Evolutionary conservation across 164 flowering plant genomes (phyloP), one percentile per base, ranked within the genome.

Genomic region (Vitis rupestris): DNA sequence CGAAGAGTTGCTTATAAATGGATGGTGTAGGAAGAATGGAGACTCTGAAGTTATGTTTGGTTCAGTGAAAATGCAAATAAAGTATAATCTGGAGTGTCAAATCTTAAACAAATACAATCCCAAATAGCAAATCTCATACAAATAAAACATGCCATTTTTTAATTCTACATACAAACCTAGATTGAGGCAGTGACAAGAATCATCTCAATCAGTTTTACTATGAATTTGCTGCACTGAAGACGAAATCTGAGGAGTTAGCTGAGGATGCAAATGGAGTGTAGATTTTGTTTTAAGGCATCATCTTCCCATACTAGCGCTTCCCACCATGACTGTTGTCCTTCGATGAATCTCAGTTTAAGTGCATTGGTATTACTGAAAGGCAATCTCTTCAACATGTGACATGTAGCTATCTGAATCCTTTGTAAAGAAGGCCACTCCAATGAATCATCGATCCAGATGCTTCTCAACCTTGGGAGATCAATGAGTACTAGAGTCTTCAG

Each of bases 261-360:
- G 49, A 61, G 27, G 8, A 12, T 61, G 50, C 64, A 30, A 27
- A 61, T 1, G 0, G 31, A 30, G 1, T 1, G 11, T 30, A 61
- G 31, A 4, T 47, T 61, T 23, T 60, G 48, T 13, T 31, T 15
- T 0, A 58, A 23, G 17, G 16, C 69, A 10, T 37, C 53, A 8
- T 65, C 49, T 15, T 57, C 23, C 69, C 64, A 65, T 12, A 4
- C 3, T 52, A 74, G 14, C 5, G 66, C 47, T 17, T 17, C 29
- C 78, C 78, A 75, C 78, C 78, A 75, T 16, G 31, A 15, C 55
- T 61, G 37, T 9, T 61, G 17, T 10, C 63, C 54, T 61, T 16
- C 51, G 37, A 70, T 75, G 10, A 4, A 9, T 47, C 27, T 56
- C 67, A 75, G 48, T 17, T 11, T 44, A 9, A 11, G 2, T 13